Evolutionary conservation across 2,329 filamentous ascomycete species (phyloP), one percentile per base, ranked within the genome.

Genomic region (Ceratocystis colombiana): DNA sequence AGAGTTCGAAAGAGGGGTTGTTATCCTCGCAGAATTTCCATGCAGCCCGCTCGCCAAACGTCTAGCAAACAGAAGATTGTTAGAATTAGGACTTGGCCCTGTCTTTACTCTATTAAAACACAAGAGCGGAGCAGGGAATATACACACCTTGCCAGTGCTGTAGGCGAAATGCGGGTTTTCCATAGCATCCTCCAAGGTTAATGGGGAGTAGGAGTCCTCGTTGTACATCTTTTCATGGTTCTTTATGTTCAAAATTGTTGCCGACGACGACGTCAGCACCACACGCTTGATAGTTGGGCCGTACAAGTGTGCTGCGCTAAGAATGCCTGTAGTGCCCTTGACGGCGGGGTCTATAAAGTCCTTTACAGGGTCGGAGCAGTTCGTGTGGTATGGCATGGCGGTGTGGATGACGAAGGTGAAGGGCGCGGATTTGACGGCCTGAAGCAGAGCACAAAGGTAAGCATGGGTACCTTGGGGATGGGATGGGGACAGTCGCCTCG

Each of bases 361-460:
- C 20, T 72, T 74, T 8, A 75, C 72, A 4, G 75, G 75, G 66
- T 79, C 77, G 2, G 82, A 80, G 61, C 86, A 80, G 62, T 85
- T 84, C 73, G 85, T 82, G 71, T 88, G 86, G 77, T 89, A 92
- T 0, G 89, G 88, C 0, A 83, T 86, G 1, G 88, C 87, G 5
- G 87, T 89, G 73, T 90, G 87, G 64, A 90, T 79, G 62, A 93
- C 87, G 59, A 82, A 85, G 71, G 89, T 86, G 69, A 93, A 88
- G 0, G 84, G 82, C 0, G 75, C 50, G 25, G 67, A 68, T 55
- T 59, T 48, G 41, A 68, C 33, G n/a, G 66, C 57, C 64, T 57
- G 30, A 10, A 41, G 22, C 8, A 37, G n/a, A 45, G 30, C n/a
- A 25, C 4, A 22, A 5, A 25, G 48, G 17, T 53, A 4, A 57